Evolutionary conservation across 192 early-diverging fungal species (phyloP).

Genomic region (Funneliformis geosporum): DNA sequence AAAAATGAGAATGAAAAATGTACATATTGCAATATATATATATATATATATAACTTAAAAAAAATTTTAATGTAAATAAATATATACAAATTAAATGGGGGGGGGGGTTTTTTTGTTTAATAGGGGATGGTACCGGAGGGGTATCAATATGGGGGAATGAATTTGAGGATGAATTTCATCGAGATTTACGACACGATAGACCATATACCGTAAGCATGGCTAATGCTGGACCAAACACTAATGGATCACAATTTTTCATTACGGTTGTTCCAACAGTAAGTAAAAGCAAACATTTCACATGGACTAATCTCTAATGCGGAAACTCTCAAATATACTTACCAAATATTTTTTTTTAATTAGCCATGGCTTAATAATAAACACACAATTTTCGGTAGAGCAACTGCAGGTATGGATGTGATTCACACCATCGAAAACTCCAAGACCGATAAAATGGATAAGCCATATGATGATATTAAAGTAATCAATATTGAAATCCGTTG

Average conservation of each 20-base stretch:
- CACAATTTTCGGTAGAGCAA: conserved; percentile 90
- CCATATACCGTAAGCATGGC: conserved; percentile 96
- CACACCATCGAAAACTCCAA: conserved; percentile 81
- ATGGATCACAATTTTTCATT: conserved; percentile 96
- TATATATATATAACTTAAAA: no score
- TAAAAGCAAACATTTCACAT: neutral
- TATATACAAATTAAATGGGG: neutral
- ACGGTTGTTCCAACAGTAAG: conserved; percentile 85
- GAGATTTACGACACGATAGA: conserved; percentile 78
- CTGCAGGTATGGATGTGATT: conserved; percentile 90
- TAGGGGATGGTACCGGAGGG: conserved; percentile 95
- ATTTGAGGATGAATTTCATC: conserved; percentile 93
- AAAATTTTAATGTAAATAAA: neutral
- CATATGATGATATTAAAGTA: conserved; percentile 80
- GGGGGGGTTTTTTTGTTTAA: no score
- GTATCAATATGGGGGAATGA: conserved; percentile 88
- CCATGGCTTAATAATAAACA: conserved; percentile 98
- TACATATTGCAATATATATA: neutral
- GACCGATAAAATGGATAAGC: conserved; percentile 87
- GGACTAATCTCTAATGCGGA: no score
- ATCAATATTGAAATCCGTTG: conserved; percentile 75
- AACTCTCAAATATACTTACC: neutral
- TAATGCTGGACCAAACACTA: conserved; percentile 86
- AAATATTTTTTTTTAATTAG: conserved; percentile 42
- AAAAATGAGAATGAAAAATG: neutral